Evolutionary conservation across 371 early-diverging fungal genomes (phyloP), one percentile per base, ranked within the genome.

Genomic region (Smittium culicis): DNA sequence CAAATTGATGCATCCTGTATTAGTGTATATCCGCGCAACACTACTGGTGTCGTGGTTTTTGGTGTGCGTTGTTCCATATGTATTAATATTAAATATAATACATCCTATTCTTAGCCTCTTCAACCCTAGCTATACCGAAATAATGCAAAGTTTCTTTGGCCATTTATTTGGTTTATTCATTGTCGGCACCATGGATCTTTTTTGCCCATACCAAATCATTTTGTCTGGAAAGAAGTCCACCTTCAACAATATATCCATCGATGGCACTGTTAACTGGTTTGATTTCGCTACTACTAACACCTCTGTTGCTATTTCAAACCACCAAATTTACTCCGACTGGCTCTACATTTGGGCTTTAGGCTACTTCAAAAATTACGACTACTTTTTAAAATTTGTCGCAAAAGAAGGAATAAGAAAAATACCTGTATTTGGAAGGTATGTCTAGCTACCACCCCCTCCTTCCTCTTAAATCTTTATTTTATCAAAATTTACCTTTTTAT

Each of bases 311-410:
- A 60, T 60, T 8, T 60, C 60, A 8, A 60, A 60, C 32, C 60
- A 60, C 60, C 60, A 60, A 32, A 32, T 60, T n/a, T n/a, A 54
- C n/a, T 17, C n/a, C 17, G 17, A 54, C 17, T 54, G 17, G 17
- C n/a, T 17, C 54, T 54, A 54, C n/a, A 54, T 54, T 17, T 8
- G 8, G 8, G 14, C 16, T 60, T 25, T 60, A 25, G 27, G 60
- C 25, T 27, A 14, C 8, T 8, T 60, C 25, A 60, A 14, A 25
- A 14, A 25, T 27, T 60, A 25, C 25, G 32, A 14, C 25, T 11
- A 60, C 54, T 17, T 54, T 54, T 54, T 54, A 54, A 54, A 54
- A 54, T n/a, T n/a, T n/a, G n/a, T n/a, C n/a, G n/a, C n/a, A n/a
- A n/a, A n/a, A n/a, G n/a, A n/a, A n/a, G n/a, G n/a, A n/a, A n/a